A percentile compares a stretch with the other conserved stretches of the same genome.
Conservation (phyloP, 495 filamentous ascomycete species). For the Apodospora peruviana region DNA sequence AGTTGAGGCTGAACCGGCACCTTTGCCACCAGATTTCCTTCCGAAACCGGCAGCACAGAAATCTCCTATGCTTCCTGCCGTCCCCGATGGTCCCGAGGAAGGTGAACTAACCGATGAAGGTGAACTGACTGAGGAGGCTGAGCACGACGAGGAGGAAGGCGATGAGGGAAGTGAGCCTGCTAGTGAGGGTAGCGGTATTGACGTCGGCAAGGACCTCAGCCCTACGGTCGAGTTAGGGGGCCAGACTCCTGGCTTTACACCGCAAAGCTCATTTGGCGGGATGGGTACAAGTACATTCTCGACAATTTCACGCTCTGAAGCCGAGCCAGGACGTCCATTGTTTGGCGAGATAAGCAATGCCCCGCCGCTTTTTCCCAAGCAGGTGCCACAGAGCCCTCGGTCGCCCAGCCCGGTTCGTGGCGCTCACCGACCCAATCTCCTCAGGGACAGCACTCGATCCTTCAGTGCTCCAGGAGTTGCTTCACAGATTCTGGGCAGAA, state of each 20-base stretch:
- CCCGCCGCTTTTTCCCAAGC: slow-evolving; percentile 51
- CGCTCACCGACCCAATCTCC: slow-evolving; percentile 36
- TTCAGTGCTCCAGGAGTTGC: slow-evolving; percentile 53
- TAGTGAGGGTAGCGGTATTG: slow-evolving; percentile 56
- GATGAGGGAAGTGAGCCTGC: slow-evolving; percentile 39
- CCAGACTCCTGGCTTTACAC: slow-evolving; percentile 54
- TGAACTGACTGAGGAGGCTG: slow-evolving; percentile 27
- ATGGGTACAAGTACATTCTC: slow-evolving; percentile 37
- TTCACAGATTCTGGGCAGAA: slow-evolving; percentile 37
- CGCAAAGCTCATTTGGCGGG: slow-evolving; percentile 62
- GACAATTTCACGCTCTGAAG: slow-evolving; percentile 41
- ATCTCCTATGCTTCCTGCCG: slow-evolving; percentile 10
- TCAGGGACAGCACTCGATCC: slow-evolving; percentile 49
- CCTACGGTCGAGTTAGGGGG: slow-evolving; percentile 39
- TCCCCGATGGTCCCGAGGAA: slow-evolving; percentile 21
- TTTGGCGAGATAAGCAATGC: slow-evolving; percentile 62
- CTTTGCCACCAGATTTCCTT: slow-evolving; percentile 20
- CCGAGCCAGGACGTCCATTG: slow-evolving; percentile 37
- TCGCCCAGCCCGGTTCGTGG: slow-evolving; percentile 75
- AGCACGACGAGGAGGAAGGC: slow-evolving; percentile 29
- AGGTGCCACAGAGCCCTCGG: slow-evolving; percentile 57
- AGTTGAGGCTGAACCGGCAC: slow-evolving; percentile 6
- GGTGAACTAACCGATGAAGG: slow-evolving; percentile 19
- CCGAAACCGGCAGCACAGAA: slow-evolving; percentile 20
- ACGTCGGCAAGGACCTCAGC: slow-evolving; percentile 64